These are phyloP conservation scores for Exophiala sp. DNA, from an alignment of 2,329 filamentous ascomycete species.

Conservation along the genomic window DNA sequence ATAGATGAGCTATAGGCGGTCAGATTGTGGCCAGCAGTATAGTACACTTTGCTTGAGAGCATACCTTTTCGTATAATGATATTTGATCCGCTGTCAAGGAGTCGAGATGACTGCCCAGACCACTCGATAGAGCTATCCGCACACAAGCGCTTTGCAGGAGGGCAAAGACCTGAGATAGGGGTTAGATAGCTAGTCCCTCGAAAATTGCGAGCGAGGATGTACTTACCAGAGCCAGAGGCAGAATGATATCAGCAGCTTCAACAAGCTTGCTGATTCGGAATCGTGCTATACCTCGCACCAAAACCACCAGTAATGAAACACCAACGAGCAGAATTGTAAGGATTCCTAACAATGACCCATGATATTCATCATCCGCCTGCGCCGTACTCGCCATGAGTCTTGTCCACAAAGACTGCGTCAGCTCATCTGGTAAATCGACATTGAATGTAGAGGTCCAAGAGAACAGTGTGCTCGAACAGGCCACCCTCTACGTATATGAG, in stretches of 20 bases:
- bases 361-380: constrained; percentile 6
- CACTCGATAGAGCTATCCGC: constrained; percentile 7
- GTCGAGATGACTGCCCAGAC: constrained; percentile 11
- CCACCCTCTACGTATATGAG: constrained; percentile 8
- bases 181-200: neutral
- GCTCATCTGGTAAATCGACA: constrained; percentile 1
- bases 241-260: constrained; percentile 13
- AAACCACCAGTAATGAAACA: constrained; percentile 12
- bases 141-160: constrained; percentile 5
- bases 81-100: constrained; percentile 2
- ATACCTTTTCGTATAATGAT: constrained; percentile 9
- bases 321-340: constrained; percentile 9
- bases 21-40: neutral
- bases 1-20: constrained; percentile 7
- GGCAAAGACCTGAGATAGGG: constrained; percentile 3
- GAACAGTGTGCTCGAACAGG: neutral
- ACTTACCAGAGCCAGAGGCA: constrained; percentile 15
- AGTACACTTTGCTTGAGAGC: neutral
- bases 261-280: constrained; percentile 6
- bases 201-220: neutral
- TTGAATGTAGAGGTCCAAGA: neutral
- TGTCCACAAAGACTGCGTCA: neutral
- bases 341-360: constrained; percentile 9
- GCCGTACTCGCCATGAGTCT: constrained; percentile 10
- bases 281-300: constrained; percentile 10